Evolutionary conservation across 2,329 filamentous ascomycete species (phyloP), one percentile per base, ranked within the genome.

Genomic region (Talaromyces rugulosus): DNA sequence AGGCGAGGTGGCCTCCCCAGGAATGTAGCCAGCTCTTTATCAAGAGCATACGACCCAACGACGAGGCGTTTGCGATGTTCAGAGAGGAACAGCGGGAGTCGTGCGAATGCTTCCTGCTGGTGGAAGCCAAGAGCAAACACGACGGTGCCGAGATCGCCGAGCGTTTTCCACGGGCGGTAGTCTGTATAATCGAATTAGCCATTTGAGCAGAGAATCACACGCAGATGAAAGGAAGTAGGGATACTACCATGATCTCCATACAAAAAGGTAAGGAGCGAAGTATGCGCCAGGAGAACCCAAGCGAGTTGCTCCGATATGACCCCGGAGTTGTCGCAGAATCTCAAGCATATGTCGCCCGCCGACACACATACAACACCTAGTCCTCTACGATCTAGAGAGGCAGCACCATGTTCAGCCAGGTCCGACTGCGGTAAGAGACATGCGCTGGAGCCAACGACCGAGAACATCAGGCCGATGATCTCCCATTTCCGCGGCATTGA

Each of bases 291-390:
- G 60, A 65, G 71, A 62, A 66, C 69, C 73, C 58, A 78, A 47
- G 64, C 69, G 62, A 65, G 69, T 61, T 67, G 60, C 44, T 71
- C 69, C 18, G 70, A 66, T 8, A 69, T 61, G 9, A 69, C 62
- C 1, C 68, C 68, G 8, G 62, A 63, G 34, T 61, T 67, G 12
- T 71, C 67, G 40, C 69, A 71, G 30, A 71, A 70, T 16, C 66
- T 66, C 7, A 71, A 60, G 59, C 69, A 71, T 14, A 67, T 59
- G 31, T 78, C 75, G 5, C 71, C 70, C 5, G 72, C 68, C 50
- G 63, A 64, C 5, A 66, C 62, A 1, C 65, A 52, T n/a, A 62
- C 56, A 8, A 60, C 42, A 4, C 58, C 56, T 1, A 66, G 44
- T 5, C 60, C 56, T 47, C 60, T 64, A 16, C 67, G 58, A 53